Evolutionary conservation across 108 stramenopile species (phyloP).

Genomic region (Aurantiochytrium sp.): DNA sequence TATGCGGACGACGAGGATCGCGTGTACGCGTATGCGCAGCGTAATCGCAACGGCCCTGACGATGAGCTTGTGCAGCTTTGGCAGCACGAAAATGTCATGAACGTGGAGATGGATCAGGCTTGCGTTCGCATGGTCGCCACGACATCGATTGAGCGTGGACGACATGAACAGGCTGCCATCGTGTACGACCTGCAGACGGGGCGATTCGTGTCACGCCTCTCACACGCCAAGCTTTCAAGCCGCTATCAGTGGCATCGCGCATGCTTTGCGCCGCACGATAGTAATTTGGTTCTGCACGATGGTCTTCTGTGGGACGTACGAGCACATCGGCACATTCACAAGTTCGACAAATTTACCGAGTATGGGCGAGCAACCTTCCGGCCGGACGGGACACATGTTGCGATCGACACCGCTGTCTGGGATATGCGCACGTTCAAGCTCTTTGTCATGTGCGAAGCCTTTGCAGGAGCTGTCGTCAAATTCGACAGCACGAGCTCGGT

Average conservation of each 20-base stretch:
- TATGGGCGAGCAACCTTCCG: background rate
- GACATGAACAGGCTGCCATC: background rate
- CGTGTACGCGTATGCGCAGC: background rate
- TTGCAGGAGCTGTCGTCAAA: background rate
- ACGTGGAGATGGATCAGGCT: background rate
- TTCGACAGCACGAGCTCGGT: conserved; percentile 3
- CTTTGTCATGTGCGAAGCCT: background rate
- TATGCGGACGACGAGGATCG: background rate
- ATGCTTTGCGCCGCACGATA: conserved; percentile 1
- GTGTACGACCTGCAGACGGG: background rate
- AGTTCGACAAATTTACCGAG: background rate
- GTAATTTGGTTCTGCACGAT: background rate
- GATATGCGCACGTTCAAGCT: conserved; percentile 5
- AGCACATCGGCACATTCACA: background rate
- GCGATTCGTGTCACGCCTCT: background rate
- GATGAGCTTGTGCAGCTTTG: background rate
- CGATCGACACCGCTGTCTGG: background rate
- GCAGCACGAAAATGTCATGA: background rate
- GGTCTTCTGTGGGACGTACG: background rate
- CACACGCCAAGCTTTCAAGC: background rate
- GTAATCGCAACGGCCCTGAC: background rate
- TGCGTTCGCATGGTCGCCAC: background rate
- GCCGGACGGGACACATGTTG: background rate
- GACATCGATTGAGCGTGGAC: background rate
- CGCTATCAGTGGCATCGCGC: background rate